These are phyloP conservation scores for Eremothecium cymbalariae DNA, from an alignment of 1,139 yeast species.

Conservation along the genomic window DNA sequence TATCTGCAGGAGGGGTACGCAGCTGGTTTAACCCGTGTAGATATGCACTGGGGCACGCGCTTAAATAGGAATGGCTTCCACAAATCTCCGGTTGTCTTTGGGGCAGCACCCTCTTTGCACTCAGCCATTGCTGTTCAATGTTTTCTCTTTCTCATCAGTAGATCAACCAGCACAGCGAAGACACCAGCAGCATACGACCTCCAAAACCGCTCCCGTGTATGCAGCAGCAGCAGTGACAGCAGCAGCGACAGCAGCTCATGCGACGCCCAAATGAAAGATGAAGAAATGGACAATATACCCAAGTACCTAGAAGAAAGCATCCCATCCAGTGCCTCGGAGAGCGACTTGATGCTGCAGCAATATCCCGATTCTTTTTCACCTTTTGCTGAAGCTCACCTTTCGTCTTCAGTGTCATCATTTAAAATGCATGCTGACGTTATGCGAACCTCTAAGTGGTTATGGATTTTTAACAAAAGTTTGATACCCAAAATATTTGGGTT, in stretches of 20 bases:
- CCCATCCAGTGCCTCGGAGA: too few relatives aligned
- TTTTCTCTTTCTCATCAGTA: constrained; percentile 37
- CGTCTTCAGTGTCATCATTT: too few relatives aligned
- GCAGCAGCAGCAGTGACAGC: neutral
- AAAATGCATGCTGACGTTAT: too few relatives aligned
- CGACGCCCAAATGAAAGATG: neutral
- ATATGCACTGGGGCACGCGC: constrained; percentile 54
- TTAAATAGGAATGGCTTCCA: constrained; percentile 55
- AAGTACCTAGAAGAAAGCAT: too few relatives aligned
- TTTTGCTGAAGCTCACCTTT: too few relatives aligned
- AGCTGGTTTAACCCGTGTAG: constrained; percentile 61
- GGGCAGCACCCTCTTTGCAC: constrained; percentile 61
- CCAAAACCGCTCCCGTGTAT: neutral
- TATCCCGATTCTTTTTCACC: too few relatives aligned
- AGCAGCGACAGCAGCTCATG: neutral
- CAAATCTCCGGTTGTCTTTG: constrained; percentile 60
- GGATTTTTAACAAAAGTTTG: constrained; percentile 22
- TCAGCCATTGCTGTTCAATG: constrained; percentile 55
- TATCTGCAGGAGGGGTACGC: constrained; percentile 62
- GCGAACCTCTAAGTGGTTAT: constrained; percentile 16
- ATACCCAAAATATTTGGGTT: constrained; percentile 32
- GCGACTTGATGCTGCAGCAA: too few relatives aligned
- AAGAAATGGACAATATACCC: neutral
- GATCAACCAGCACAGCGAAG: constrained; percentile 26
- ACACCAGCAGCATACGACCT: constrained; percentile 8